Conservation (phyloP, 2,329 filamentous ascomycete genomes). For the Phialophora chinensis region DNA sequence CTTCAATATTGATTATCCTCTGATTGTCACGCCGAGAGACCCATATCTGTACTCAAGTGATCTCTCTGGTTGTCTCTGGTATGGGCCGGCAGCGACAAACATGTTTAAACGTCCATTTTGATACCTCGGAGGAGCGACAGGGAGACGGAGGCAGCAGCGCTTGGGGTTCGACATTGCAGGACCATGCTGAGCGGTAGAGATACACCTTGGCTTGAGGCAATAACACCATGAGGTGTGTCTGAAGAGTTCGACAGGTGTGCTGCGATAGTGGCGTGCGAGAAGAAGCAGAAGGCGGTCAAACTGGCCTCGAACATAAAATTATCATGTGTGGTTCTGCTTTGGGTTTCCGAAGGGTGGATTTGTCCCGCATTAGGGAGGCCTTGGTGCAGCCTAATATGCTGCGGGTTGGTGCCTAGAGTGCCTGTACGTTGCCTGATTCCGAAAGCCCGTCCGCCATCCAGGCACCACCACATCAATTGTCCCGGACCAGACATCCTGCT, state of each 20-base stretch:
- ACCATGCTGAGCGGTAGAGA: not conserved
- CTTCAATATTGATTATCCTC: not conserved
- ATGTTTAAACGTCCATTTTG: not conserved
- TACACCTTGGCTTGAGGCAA: not conserved
- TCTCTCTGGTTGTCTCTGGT: not conserved
- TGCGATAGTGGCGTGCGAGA: not conserved
- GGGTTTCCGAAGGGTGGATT: not conserved
- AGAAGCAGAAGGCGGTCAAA: not conserved
- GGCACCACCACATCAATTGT: not conserved
- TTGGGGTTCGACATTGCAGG: not conserved
- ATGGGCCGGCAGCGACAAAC: not conserved
- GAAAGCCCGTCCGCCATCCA: too few species aligned
- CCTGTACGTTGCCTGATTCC: not conserved
- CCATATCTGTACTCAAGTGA: not conserved
- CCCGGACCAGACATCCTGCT: not conserved
- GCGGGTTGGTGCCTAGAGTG: too few species aligned
- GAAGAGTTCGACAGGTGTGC: not conserved
- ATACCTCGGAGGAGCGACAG: not conserved
- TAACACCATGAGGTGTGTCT: not conserved
- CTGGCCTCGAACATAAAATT: not conserved
- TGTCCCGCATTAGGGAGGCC: not conserved
- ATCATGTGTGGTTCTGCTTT: not conserved
- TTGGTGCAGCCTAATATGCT: not conserved
- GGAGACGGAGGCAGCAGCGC: not conserved
- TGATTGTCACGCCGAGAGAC: not conserved